A percentile compares a stretch with the other conserved stretches of the same genome.
Conservation (phyloP, 2,329 filamentous ascomycete genomes). For the Aspergillus bombycis region DNA sequence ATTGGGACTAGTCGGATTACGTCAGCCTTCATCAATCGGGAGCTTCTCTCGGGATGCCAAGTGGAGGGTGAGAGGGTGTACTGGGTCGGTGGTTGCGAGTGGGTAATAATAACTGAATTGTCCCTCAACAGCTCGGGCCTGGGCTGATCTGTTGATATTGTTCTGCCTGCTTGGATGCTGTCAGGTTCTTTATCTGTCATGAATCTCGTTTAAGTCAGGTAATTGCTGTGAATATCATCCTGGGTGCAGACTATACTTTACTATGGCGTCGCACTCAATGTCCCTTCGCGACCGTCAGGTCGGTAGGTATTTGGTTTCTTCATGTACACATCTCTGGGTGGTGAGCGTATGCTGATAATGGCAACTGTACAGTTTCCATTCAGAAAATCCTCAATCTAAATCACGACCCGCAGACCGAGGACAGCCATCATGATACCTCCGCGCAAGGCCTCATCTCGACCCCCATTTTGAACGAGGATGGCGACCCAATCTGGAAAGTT, state of each 20-base stretch:
- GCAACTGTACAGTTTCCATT: slow-evolving; percentile 70
- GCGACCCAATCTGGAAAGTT: slow-evolving; percentile 96
- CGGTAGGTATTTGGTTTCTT: slow-evolving; percentile 52
- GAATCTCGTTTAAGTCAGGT: slow-evolving; percentile 17
- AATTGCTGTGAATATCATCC: slow-evolving; percentile 20
- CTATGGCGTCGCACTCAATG: slow-evolving; percentile 59
- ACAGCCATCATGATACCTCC: slow-evolving; percentile 64
- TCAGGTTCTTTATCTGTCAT: slow-evolving; percentile 22
- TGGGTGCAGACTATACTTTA: slow-evolving; percentile 25
- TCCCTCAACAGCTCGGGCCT: background rate
- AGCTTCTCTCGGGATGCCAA: slow-evolving; percentile 32
- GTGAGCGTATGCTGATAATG: background rate
- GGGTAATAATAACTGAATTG: slow-evolving; percentile 1
- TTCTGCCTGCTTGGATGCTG: background rate
- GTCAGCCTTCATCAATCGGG: slow-evolving; percentile 27
- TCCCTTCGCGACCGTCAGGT: slow-evolving; percentile 73
- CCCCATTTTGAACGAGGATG: slow-evolving; percentile 82
- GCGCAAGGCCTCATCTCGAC: slow-evolving; percentile 67
- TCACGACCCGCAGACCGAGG: slow-evolving; percentile 62
- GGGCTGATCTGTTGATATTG: background rate
- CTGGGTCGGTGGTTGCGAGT: slow-evolving; percentile 3
- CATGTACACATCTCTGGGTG: background rate
- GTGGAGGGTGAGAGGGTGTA: slow-evolving; percentile 25
- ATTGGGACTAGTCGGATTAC: slow-evolving; percentile 22
- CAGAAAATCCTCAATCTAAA: slow-evolving; percentile 97